Evolutionary conservation across 768 basidiomycete genomes (phyloP).

Genomic region (Pholiota molesta): DNA sequence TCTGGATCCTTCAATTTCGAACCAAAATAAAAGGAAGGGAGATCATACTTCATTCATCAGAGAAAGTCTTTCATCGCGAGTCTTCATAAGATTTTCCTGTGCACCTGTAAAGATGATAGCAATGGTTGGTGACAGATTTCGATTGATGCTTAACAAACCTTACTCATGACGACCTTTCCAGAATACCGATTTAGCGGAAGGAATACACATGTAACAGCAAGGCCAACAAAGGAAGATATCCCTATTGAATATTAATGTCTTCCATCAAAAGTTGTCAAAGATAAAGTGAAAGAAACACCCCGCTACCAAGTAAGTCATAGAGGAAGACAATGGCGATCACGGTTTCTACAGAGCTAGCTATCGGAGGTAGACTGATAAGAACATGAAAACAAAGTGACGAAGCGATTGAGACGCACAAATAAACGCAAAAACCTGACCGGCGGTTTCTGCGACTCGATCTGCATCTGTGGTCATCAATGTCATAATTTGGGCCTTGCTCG

Average conservation of each 20-base stretch:
- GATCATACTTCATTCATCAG: slow-evolving; percentile 78
- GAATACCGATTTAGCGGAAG: slow-evolving; percentile 22
- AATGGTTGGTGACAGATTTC: not conserved
- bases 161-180: slow-evolving; percentile 17
- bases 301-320: slow-evolving; percentile 16
- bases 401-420: slow-evolving; percentile 51
- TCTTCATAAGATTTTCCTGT: slow-evolving; percentile 59
- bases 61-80: slow-evolving; percentile 85
- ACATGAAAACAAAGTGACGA: not conserved
- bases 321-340: slow-evolving; percentile 19
- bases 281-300: not conserved
- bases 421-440: slow-evolving; percentile 75
- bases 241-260: not conserved
- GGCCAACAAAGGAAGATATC: slow-evolving; percentile 20
- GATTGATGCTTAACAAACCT: not conserved
- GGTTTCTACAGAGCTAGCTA: slow-evolving; percentile 19
- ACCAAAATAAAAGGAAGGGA: slow-evolving; percentile 37
- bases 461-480: slow-evolving; percentile 95
- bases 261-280: not conserved
- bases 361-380: not conserved
- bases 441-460: slow-evolving; percentile 83
- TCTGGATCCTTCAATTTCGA: slow-evolving; percentile 50
- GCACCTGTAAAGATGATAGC: not conserved
- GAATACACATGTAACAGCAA: slow-evolving; percentile 20
- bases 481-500: slow-evolving; percentile 82